These are phyloP conservation scores for Forsythia viridissima DNA, from an alignment of 257 asterid species.

Conservation along the genomic window DNA sequence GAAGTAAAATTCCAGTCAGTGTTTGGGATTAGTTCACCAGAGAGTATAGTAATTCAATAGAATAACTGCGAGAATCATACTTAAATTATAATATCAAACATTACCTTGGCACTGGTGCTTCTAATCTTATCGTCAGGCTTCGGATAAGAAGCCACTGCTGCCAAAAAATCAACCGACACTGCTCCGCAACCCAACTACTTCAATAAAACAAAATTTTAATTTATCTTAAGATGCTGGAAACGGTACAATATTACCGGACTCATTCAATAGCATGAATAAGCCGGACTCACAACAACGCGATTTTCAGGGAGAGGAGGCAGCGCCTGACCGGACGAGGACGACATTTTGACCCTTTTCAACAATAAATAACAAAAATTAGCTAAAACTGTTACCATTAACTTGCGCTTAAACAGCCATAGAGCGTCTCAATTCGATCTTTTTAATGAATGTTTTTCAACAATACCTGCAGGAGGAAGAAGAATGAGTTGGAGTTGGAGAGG, in stretches of 20 bases:
- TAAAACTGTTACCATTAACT: not conserved
- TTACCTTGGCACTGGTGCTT: conserved; percentile 78
- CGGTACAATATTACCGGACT: not conserved
- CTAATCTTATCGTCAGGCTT: conserved; percentile 89
- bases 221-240: conserved; percentile 9
- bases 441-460: not conserved
- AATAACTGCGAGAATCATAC: no score
- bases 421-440: not conserved
- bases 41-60: not conserved
- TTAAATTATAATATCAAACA: not conserved
- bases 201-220: conserved; percentile 26
- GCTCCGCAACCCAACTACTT: conserved; percentile 82
- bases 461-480: not conserved
- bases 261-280: not conserved
- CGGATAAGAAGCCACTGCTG: conserved; percentile 90
- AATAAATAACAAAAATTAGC: not conserved
- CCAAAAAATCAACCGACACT: conserved; percentile 63
- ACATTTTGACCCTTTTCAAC: conserved; percentile 48
- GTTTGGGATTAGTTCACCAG: not conserved
- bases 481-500: not conserved
- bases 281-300: conserved; percentile 55
- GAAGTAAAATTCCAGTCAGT: not conserved
- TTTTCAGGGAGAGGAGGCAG: conserved; percentile 62
- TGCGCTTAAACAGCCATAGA: not conserved
- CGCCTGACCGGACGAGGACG: conserved; percentile 34